These are phyloP conservation scores for Urostyla sp. DNA, from an alignment of 73 alveolate genomes.

Conservation along the genomic window DNA sequence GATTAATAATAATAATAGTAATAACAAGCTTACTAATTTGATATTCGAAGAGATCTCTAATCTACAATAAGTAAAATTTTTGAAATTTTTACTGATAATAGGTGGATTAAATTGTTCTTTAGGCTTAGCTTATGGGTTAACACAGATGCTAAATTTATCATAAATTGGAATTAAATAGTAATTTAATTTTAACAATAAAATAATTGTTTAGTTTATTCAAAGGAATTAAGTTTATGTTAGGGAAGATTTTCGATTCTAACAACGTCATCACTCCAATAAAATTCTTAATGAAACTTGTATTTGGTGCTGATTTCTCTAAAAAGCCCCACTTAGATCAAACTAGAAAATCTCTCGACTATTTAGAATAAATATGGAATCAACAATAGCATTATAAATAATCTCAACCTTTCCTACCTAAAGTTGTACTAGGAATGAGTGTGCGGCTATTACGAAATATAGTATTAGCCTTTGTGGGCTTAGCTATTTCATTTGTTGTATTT, in stretches of 20 bases:
- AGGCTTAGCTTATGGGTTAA: conserved; percentile 48
- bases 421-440: conserved; percentile 37
- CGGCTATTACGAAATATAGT: conserved; percentile 6
- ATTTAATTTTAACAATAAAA: not conserved
- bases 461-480: conserved; percentile 27
- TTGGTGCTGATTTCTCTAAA: conserved; percentile 6
- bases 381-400: not conserved
- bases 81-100: not conserved
- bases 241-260: conserved; percentile 36
- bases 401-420: conserved; percentile 11
- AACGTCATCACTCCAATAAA: conserved; percentile 39
- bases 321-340: not conserved
- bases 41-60: conserved; percentile 38
- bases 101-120: conserved; percentile 51
- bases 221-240: conserved; percentile 10
- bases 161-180: conserved; percentile 45
- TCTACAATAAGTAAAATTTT: conserved; percentile 21
- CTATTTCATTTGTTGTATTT: conserved; percentile 12
- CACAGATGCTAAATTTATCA: conserved; percentile 44
- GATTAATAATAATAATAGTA: not conserved
- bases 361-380: conserved; percentile 30
- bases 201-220: not conserved
- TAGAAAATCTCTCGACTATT: conserved; percentile 24
- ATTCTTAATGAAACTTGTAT: conserved; percentile 5
- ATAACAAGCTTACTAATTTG: conserved; percentile 29